Base-by-base conservation (phyloP, 306 rosid genomes). In the Vachellia pachyceras region DNA sequence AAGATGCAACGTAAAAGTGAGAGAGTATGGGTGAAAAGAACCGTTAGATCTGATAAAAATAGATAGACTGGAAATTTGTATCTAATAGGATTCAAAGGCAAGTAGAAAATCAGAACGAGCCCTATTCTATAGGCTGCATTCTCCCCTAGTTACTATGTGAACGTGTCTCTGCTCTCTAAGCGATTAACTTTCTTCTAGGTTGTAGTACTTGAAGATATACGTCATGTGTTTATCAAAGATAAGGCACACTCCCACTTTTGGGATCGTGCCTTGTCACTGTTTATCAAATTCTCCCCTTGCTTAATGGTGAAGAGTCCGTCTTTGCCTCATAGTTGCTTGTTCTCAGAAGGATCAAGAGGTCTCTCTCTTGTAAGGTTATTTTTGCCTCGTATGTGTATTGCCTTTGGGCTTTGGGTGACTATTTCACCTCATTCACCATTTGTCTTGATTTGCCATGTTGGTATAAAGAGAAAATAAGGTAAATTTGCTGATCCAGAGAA, bases 241-340 rank as follows among this genome's bases (percentile, higher is more conserved):
- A 69, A 69, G 75, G 6, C n/a, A n/a, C n/a, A 45, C 23, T 40
- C n/a, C 33, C 50, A 12, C 54, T 44, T 69, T 44, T 44, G 11
- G 5, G 20, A 45, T n/a, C 1, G 33, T 29, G 22, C 33, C 20
- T 70, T 44, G 13, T 69, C 57, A 22, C 57, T 69, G 55, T 13
- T 7, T 33, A 23, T 44, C 10, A 69, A 42, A 42, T 69, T 29
- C 74, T 42, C 22, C 10, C 12, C 49, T 22, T 68, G 29, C 35
- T 68, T 45, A 49, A 44, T 25, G 10, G 54, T 22, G 57, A 23
- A 7, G 55, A 22, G 20, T 70, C 45, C 45, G 12, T 42, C 57
- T 70, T 44, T 70, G 75, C 55, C 20, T 41, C 37, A 20, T 22
- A 44, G 55, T 69, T 44, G 74, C 49, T 44, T 41, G 39, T 47